Conservation (phyloP, 768 basidiomycete genomes). For the Hemileccinum rubropunctum region DNA sequence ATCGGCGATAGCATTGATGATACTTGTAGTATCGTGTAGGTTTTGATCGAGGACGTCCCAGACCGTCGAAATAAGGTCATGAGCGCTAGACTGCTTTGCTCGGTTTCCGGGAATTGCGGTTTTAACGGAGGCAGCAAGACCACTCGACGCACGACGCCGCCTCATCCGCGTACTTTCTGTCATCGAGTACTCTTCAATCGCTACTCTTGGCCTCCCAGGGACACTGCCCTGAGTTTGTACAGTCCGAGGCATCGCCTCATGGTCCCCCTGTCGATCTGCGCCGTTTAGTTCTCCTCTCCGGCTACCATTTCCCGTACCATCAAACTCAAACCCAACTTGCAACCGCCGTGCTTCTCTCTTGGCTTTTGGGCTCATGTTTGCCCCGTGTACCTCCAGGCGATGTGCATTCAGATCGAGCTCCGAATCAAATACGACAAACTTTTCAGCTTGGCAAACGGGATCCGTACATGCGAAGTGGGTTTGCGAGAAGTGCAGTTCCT, state of each 20-base stretch:
- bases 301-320: constrained; percentile 47
- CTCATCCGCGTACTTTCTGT: no score
- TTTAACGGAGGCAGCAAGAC: constrained; percentile 59
- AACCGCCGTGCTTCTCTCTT: constrained; percentile 67
- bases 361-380: constrained; percentile 67
- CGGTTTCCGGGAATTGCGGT: constrained; percentile 79
- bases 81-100: constrained; percentile 69
- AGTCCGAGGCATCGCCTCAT: constrained; percentile 30
- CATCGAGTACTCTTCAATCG: no score
- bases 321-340: constrained; percentile 64
- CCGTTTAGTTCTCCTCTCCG: constrained; percentile 40
- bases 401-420: constrained; percentile 89
- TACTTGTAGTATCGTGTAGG: constrained; percentile 71
- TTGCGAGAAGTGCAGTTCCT: constrained; percentile 76
- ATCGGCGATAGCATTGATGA: constrained; percentile 72
- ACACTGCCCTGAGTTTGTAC: constrained; percentile 29
- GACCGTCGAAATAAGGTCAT: constrained; percentile 83
- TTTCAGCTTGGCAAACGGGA: constrained; percentile 70
- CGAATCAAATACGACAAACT: constrained; percentile 93
- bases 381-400: constrained; percentile 79
- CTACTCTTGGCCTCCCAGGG: constrained; percentile 45
- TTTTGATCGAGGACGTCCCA: constrained; percentile 72
- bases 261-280: constrained; percentile 49
- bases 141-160: constrained; percentile 38
- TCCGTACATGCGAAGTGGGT: constrained; percentile 80